Evolutionary conservation across 805 yeast genomes (phyloP).

Genomic region (Candida pseudoglaebosa): DNA sequence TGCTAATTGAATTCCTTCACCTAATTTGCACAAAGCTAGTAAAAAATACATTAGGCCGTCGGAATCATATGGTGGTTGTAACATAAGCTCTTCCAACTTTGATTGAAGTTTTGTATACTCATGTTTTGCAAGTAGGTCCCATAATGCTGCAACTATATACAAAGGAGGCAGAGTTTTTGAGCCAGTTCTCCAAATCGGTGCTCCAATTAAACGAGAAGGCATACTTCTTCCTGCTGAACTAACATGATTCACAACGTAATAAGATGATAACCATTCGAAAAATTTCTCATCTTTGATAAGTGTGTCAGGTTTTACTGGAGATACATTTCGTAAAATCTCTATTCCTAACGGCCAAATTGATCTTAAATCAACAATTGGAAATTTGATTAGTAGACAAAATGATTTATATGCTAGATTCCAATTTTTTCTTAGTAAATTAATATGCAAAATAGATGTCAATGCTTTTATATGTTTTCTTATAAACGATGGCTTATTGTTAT

Average conservation of each 20-base stretch:
- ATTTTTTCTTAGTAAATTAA: conserved; percentile 42
- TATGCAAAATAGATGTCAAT: conserved; percentile 45
- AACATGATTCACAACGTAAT: conserved; percentile 14
- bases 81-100: conserved; percentile 30
- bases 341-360: conserved; percentile 63
- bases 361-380: conserved; percentile 49
- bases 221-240: conserved; percentile 8
- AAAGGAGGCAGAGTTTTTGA: conserved; percentile 38
- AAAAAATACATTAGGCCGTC: conserved; percentile 42
- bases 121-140: conserved; percentile 38
- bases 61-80: conserved; percentile 39
- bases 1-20: conserved; percentile 19
- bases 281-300: conserved; percentile 26
- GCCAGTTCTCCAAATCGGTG: conserved; percentile 40
- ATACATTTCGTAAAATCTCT: conserved; percentile 39
- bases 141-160: conserved; percentile 37
- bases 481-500: conserved; percentile 3
- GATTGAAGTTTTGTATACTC: conserved; percentile 31
- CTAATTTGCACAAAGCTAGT: conserved; percentile 25
- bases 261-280: conserved; percentile 34
- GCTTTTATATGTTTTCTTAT: conserved; percentile 26
- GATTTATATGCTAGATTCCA: conserved; percentile 57
- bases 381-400: conserved; percentile 46
- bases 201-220: conserved; percentile 12
- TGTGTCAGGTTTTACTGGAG: conserved; percentile 1